Evolutionary conservation across 352 stramenopile species (phyloP).

Genomic region (Blastocystis sp.): DNA sequence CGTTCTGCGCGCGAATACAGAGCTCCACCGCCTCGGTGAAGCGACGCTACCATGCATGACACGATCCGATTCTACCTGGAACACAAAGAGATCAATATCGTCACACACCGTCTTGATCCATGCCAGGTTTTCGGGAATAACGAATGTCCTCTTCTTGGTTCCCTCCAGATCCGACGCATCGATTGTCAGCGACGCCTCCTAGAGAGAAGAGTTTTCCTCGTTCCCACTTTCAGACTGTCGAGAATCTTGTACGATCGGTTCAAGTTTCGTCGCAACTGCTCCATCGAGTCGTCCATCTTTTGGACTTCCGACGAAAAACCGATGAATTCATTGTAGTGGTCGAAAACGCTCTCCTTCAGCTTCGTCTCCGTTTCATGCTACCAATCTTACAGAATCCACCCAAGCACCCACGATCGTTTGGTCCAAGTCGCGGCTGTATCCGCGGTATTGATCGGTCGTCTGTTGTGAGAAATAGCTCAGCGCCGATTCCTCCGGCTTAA

Average conservation of each 20-base stretch:
- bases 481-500: conserved; percentile 34
- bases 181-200: conserved; percentile 31
- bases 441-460: not conserved
- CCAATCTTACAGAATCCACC: not conserved
- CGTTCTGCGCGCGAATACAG: conserved; percentile 45
- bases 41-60: not conserved
- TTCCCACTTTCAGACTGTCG: conserved; percentile 16
- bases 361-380: conserved; percentile 43
- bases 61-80: not conserved
- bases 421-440: conserved; percentile 3
- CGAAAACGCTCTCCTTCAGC: conserved; percentile 45
- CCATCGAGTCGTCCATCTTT: conserved; percentile 49
- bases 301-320: conserved; percentile 23
- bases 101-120: conserved; percentile 55
- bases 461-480: conserved; percentile 20
- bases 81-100: conserved; percentile 44
- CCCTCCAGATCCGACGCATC: not conserved
- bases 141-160: not conserved
- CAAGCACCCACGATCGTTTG: not conserved
- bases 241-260: conserved; percentile 10
- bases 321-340: conserved; percentile 53
- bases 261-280: conserved; percentile 37
- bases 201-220: not conserved
- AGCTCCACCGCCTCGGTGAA: conserved; percentile 38
- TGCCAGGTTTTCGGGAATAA: conserved; percentile 33